These are phyloP conservation scores for Phialocephala subalpina DNA, from an alignment of 2,329 filamentous ascomycete species.

Conservation along the genomic window DNA sequence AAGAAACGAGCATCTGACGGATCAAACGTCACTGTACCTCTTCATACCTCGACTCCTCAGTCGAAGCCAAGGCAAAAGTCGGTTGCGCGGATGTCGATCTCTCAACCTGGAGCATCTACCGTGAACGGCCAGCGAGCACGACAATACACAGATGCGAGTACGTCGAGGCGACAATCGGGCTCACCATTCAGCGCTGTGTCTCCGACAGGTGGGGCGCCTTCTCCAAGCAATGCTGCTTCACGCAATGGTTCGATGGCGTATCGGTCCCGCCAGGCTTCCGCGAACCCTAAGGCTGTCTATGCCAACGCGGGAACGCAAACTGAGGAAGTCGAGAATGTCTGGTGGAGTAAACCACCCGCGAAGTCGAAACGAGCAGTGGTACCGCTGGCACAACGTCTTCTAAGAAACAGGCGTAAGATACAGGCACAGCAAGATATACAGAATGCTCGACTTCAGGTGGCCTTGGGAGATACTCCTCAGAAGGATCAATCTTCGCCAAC, in stretches of 20 bases:
- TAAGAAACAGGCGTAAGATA: conserved; percentile 41
- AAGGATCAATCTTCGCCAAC: conserved; percentile 31
- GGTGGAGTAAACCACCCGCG: conserved; percentile 38
- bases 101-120: conserved; percentile 33
- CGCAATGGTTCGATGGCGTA: conserved; percentile 26
- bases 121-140: conserved; percentile 34
- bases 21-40: conserved; percentile 35
- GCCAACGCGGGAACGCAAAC: conserved; percentile 42
- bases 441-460: conserved; percentile 17
- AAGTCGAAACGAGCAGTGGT: conserved; percentile 38
- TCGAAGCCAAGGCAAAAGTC: conserved; percentile 43
- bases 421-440: conserved; percentile 32
- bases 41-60: conserved; percentile 29
- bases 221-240: conserved; percentile 29
- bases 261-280: conserved; percentile 37
- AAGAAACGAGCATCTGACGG: conserved; percentile 70
- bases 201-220: conserved; percentile 35
- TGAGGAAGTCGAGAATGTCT: conserved; percentile 41
- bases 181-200: conserved; percentile 42
- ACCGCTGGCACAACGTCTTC: conserved; percentile 40
- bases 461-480: conserved; percentile 22
- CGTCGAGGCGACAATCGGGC: conserved; percentile 41
- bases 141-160: conserved; percentile 43
- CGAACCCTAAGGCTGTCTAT: conserved; percentile 37
- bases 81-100: conserved; percentile 36